Evolutionary conservation across 2,329 filamentous ascomycete species (phyloP).

Genomic region (Colletotrichum sp.): DNA sequence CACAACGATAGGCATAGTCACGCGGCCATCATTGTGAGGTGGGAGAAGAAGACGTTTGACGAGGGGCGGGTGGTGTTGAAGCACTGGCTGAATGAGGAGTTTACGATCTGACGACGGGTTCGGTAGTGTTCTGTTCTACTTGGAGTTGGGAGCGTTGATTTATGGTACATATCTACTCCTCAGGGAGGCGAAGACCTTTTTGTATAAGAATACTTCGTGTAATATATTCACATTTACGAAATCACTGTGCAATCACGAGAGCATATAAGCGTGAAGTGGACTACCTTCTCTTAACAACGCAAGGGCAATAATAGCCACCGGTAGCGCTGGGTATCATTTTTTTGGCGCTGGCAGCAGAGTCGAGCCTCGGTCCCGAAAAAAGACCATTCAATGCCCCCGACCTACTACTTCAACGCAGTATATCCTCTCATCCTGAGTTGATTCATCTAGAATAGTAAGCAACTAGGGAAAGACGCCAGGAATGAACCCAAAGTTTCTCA

Average conservation of each 20-base stretch:
- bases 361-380: too few species aligned
- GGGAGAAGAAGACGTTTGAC: constrained; percentile 67
- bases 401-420: fast-evolving
- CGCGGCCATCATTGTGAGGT: constrained; percentile 86
- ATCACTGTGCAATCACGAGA: neutral
- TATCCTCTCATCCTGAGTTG: neutral
- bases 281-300: neutral
- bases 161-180: neutral
- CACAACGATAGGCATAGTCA: constrained; percentile 82
- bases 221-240: neutral
- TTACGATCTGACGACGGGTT: constrained; percentile 58
- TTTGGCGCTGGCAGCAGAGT: too few species aligned
- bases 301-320: neutral
- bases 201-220: neutral
- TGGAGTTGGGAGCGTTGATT: neutral
- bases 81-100: constrained; percentile 83
- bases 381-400: neutral
- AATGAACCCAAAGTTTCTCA: fast-evolving
- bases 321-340: too few species aligned
- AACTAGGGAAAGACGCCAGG: fast-evolving
- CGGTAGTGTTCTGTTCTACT: neutral
- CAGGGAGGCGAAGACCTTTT: neutral
- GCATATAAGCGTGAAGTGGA: neutral
- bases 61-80: constrained; percentile 80
- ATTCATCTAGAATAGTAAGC: neutral